These are phyloP conservation scores for Pharnaceum exiguum DNA, from an alignment of 148 eudicot species.

Conservation along the genomic window DNA sequence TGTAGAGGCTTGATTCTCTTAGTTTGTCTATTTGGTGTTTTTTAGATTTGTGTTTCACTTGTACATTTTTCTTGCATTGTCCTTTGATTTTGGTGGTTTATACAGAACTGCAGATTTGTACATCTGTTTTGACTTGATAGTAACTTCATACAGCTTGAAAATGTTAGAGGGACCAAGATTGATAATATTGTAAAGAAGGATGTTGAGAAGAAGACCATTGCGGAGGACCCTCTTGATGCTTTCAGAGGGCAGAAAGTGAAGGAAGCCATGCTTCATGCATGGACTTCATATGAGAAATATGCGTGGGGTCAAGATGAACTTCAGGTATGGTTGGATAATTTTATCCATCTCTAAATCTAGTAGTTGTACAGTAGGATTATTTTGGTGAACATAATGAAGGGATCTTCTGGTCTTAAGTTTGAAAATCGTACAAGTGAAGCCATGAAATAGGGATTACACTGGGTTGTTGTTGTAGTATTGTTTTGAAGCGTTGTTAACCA, in stretches of 20 bases:
- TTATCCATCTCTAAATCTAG: neutral
- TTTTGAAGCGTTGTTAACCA: no score
- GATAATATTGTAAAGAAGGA: conserved; percentile 10
- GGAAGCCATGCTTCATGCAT: conserved; percentile 98
- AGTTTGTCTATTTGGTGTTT: neutral
- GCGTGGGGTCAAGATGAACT: conserved; percentile 99
- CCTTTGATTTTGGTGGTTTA: no score
- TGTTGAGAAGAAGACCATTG: conserved; percentile 22
- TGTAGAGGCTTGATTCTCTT: neutral
- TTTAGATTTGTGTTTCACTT: no score
- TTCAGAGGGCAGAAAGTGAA: conserved; percentile 84
- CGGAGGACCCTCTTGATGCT: conserved; percentile 55
- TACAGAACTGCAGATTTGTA: no score
- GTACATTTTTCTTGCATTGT: no score
- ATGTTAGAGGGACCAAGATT: conserved; percentile 24
- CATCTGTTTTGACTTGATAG: neutral
- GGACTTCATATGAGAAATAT: conserved; percentile 95
- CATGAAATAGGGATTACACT: neutral
- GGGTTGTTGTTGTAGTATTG: no score
- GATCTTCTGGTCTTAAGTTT: no score
- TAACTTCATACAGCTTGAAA: conserved; percentile 46
- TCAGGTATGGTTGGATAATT: conserved; percentile 49
- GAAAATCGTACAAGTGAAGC: neutral
- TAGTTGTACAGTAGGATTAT: neutral
- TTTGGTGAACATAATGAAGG: no score